These are phyloP conservation scores for Arthroderma sp. DNA, from an alignment of 2,329 filamentous ascomycete species.

Conservation along the genomic window DNA sequence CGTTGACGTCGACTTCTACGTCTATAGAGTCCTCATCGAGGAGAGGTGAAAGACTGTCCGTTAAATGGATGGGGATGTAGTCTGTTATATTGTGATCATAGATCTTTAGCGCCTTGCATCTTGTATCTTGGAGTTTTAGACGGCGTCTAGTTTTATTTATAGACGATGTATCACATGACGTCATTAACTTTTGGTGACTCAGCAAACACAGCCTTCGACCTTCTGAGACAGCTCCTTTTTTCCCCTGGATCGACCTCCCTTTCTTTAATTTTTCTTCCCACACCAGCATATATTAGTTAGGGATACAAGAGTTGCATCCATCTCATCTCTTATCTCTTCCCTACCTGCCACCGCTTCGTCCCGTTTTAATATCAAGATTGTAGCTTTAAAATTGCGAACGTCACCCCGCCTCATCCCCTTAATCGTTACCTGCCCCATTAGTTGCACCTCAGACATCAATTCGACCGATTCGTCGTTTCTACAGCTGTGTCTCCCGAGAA, in stretches of 20 bases:
- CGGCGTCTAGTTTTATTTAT: background rate
- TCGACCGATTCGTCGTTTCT: background rate
- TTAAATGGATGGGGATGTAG: background rate
- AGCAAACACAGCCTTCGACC: background rate
- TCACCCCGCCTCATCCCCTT: background rate
- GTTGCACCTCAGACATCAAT: background rate
- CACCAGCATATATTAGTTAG: too few relatives aligned
- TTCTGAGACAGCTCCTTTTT: background rate
- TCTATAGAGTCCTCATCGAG: constrained; percentile 10
- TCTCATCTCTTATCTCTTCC: background rate
- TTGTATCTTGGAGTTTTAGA: background rate
- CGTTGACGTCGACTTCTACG: constrained; percentile 10
- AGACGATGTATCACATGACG: background rate
- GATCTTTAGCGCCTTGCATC: too few relatives aligned
- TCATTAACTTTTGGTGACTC: background rate
- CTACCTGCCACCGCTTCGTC: background rate
- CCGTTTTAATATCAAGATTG: background rate
- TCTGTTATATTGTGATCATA: background rate
- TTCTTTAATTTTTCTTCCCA: background rate
- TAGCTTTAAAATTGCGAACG: background rate
- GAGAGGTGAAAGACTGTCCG: background rate
- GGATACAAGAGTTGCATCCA: background rate
- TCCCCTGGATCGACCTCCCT: background rate
- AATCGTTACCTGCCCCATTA: background rate
- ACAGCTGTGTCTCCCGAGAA: background rate